Conservation (phyloP, 1,139 yeast species). For the Entelexis paramagnoliae region DNA sequence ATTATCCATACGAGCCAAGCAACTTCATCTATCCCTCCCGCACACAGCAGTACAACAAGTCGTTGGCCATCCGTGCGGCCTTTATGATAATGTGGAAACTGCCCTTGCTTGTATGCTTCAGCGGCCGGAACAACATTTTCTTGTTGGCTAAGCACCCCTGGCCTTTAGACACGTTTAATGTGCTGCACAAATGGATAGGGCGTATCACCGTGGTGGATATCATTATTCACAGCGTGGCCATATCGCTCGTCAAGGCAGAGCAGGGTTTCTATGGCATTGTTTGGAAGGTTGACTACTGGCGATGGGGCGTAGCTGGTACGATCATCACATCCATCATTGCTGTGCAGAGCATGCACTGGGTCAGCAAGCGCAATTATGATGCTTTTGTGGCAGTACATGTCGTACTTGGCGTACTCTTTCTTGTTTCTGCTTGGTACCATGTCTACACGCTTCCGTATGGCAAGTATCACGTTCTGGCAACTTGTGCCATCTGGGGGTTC, state of each 20-base stretch:
- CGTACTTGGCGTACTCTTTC: constrained; percentile 44
- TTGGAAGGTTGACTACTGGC: constrained; percentile 32
- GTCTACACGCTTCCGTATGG: constrained; percentile 33
- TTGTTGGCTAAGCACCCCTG: constrained; percentile 48
- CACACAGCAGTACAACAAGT: constrained; percentile 16
- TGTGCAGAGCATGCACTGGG: constrained; percentile 27
- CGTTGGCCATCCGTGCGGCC: constrained; percentile 46
- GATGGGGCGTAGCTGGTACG: constrained; percentile 47
- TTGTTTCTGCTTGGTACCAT: constrained; percentile 55
- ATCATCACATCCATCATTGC: constrained; percentile 36
- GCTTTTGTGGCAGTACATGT: constrained; percentile 38
- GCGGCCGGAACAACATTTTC: constrained; percentile 53
- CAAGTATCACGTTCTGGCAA: constrained; percentile 39
- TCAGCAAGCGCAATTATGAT: constrained; percentile 37
- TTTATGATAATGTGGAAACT: constrained; percentile 44
- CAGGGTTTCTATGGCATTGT: constrained; percentile 30
- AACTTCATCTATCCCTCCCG: constrained; percentile 16
- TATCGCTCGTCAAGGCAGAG: constrained; percentile 27
- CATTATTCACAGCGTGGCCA: constrained; percentile 27
- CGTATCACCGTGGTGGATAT: constrained; percentile 42
- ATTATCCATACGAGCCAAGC: constrained; percentile 27
- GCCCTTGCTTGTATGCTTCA: constrained; percentile 47
- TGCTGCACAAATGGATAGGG: constrained; percentile 52
- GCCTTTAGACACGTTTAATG: constrained; percentile 49
- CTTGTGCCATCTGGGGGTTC: constrained; percentile 43